Evolutionary conservation across 495 filamentous ascomycete genomes (phyloP), one percentile per base, ranked within the genome.

Genomic region (Thermothielavioides terrestris): DNA sequence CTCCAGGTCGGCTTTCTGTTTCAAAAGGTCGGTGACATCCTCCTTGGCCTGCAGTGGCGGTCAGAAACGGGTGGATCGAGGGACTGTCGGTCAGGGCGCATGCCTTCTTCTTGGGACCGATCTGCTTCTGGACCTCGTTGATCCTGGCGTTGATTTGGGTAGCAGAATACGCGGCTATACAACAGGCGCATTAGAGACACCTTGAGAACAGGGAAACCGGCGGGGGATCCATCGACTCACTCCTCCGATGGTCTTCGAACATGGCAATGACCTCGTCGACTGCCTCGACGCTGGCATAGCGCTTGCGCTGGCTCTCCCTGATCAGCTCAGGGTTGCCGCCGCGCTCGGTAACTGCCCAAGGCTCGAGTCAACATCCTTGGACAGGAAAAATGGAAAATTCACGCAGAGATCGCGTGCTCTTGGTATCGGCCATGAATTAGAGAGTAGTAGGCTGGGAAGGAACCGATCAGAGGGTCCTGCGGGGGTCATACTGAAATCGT

Each of bases 81-180:
- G 21, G 22, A 9, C 3, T 39, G 41, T 54, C 52, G 54, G n/a
- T n/a, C n/a, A n/a, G 50, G 32, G 30, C 39, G 53, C 63, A 54
- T 55, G 80, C 84, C 84, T 95, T 98, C 72, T 94, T 95, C 76
- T 90, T 94, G 53, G 76, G 73, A 15, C 86, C 89, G 61, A 97
- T 94, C 62, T 89, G 78, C 68, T 94, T 95, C 61, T 92, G 86
- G 15, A 87, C 75, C 10, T 76, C 80, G 68, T 97, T 98, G 64
- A 95, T 86, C 70, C 84, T 82, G 56, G 82, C 79, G 49, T 81
- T 81, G 49, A 94, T 80, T 58, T 92, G 85, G 18, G 81, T 84
- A 15, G 84, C 85, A 26, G 77, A 79, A 65, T 96, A 97, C 86
- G 66, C 32, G 56, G 46, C 62, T 65, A 39, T 34, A n/a, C 2